Percentiles rank a stretch among this genome's conserved stretches.
Evolutionary conservation across 2,329 filamentous ascomycete species (phyloP).

Genomic region (Stenocarpella maydis): DNA sequence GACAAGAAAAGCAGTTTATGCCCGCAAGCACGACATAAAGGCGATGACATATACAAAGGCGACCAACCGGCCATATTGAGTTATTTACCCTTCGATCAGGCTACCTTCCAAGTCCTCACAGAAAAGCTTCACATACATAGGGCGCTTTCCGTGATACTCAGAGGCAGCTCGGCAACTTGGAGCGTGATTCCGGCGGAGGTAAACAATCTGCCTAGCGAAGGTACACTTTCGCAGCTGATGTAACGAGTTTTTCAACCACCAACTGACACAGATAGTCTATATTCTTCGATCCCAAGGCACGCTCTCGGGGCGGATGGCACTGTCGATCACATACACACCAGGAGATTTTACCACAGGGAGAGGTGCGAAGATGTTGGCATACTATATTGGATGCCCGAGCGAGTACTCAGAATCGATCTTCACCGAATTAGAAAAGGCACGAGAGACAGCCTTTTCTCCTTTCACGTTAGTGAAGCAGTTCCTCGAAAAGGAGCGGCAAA

Average conservation of each 20-base stretch:
- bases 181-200: not conserved
- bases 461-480: conserved; percentile 17
- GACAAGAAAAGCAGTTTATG: not conserved
- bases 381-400: not conserved
- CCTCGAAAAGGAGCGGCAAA: not conserved
- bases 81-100: not conserved
- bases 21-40: not conserved
- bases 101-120: not conserved
- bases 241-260: not conserved
- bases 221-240: not conserved
- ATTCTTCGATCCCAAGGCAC: not conserved
- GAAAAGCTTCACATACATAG: not conserved
- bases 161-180: not conserved
- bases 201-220: not conserved
- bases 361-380: not conserved
- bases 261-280: not conserved
- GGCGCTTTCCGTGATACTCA: not conserved
- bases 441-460: not conserved
- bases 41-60: not conserved
- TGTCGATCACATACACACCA: not conserved
- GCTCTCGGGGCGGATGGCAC: not conserved
- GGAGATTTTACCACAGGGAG: not conserved
- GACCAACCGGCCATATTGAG: not conserved
- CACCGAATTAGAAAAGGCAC: not conserved
- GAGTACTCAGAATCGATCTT: not conserved